A percentile compares a stretch with the other conserved stretches of the same genome.
phyloP scores from a whole-genome alignment of 805 yeast genomes.

The Ogataea saltuana region DNA sequence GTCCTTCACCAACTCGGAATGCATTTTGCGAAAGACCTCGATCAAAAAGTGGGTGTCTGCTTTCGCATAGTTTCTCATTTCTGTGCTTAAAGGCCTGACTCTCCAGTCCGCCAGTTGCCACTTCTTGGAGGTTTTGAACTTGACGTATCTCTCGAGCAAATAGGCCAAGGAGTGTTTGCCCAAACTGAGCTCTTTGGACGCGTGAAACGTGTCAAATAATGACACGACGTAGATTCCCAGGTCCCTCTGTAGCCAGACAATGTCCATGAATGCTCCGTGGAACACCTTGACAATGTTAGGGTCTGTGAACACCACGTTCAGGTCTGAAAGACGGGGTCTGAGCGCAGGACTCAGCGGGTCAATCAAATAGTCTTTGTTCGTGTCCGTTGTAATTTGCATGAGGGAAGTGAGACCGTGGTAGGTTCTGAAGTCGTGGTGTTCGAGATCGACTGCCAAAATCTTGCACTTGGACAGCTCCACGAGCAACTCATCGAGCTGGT shows the following conservation, averaged over 20 bases:
- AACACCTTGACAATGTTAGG: constrained; percentile 83
- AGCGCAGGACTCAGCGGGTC: constrained; percentile 71
- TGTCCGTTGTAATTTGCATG: constrained; percentile 86
- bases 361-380: constrained; percentile 67
- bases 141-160: constrained; percentile 74
- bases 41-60: constrained; percentile 93
- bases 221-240: constrained; percentile 88
- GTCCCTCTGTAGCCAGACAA: constrained; percentile 95
- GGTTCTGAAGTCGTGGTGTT: constrained; percentile 91
- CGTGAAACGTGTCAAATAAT: constrained; percentile 90
- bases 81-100: constrained; percentile 72
- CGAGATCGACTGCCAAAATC: constrained; percentile 90
- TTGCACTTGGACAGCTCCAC: constrained; percentile 47
- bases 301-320: constrained; percentile 78
- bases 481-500: constrained; percentile 55
- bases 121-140: constrained; percentile 86
- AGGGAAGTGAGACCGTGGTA: constrained; percentile 88
- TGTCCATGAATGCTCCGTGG: constrained; percentile 97
- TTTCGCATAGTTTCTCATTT: constrained; percentile 84
- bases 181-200: constrained; percentile 75
- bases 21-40: constrained; percentile 74
- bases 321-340: constrained; percentile 63
- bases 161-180: constrained; percentile 84
- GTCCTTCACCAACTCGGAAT: constrained; percentile 55
- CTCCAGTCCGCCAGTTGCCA: constrained; percentile 98